phyloP scores from a whole-genome alignment of 2,329 filamentous ascomycete genomes.

The Penicillium aurantiogriseum region DNA sequence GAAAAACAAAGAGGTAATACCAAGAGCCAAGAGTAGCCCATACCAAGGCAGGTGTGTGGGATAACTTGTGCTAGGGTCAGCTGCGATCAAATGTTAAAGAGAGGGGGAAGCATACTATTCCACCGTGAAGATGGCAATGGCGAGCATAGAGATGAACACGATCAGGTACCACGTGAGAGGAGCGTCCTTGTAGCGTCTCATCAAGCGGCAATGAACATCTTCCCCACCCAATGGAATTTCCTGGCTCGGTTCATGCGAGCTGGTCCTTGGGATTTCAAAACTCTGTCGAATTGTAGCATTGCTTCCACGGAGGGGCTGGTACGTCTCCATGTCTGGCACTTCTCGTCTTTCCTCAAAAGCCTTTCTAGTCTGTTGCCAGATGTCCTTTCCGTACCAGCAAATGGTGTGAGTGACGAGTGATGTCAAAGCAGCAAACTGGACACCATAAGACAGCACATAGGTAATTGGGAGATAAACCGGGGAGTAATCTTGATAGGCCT shows the following conservation, averaged over 20 bases:
- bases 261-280: slow-evolving; percentile 12
- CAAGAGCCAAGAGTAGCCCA: slow-evolving; percentile 73
- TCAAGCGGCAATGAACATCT: slow-evolving; percentile 80
- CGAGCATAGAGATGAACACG: slow-evolving; percentile 73
- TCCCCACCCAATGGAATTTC: slow-evolving; percentile 62
- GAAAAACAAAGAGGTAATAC: slow-evolving; percentile 76
- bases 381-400: slow-evolving; percentile 82
- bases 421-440: slow-evolving; percentile 80
- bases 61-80: slow-evolving; percentile 53
- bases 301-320: slow-evolving; percentile 50
- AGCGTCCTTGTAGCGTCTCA: slow-evolving; percentile 78
- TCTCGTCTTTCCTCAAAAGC: slow-evolving; percentile 63
- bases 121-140: slow-evolving; percentile 77
- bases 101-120: slow-evolving; percentile 63
- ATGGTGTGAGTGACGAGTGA: slow-evolving; percentile 76
- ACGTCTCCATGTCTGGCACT: slow-evolving; percentile 49
- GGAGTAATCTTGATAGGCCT: slow-evolving; percentile 77
- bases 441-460: slow-evolving; percentile 80
- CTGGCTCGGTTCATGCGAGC: slow-evolving; percentile 25
- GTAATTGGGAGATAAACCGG: slow-evolving; percentile 83
- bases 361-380: slow-evolving; percentile 71
- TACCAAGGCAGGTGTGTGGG: slow-evolving; percentile 85
- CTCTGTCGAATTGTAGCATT: slow-evolving; percentile 10
- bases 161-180: slow-evolving; percentile 77
- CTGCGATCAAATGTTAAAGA: not conserved